Evolutionary conservation across 2,329 filamentous ascomycete genomes (phyloP).

Genomic region (Helminthosporium solani): DNA sequence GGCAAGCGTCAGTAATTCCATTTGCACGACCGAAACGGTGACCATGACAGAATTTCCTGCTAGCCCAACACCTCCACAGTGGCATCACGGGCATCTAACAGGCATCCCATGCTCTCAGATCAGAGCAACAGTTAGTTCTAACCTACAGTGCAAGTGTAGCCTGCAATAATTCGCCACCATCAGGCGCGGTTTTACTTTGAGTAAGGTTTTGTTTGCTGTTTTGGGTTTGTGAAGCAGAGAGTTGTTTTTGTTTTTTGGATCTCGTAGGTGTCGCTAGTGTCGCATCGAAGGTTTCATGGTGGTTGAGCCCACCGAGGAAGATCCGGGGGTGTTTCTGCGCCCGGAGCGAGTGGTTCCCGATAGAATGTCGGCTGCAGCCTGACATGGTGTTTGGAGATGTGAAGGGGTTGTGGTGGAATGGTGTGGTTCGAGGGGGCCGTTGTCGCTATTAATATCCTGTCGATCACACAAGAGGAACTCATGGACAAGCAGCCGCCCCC

Average conservation of each 20-base stretch:
- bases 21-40: not conserved
- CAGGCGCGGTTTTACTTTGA: not conserved
- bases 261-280: slow-evolving; percentile 28
- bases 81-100: not conserved
- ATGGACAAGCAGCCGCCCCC: no score
- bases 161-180: no score
- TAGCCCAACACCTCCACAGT: not conserved
- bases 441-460: no score
- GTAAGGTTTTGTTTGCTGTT: slow-evolving; percentile 13
- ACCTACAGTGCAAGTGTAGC: no score
- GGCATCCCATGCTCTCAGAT: not conserved
- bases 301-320: slow-evolving; percentile 11
- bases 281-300: slow-evolving; percentile 35
- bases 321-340: slow-evolving; percentile 19
- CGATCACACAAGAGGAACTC: no score
- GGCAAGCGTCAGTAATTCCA: not conserved
- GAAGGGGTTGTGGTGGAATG: not conserved
- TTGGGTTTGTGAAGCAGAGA: slow-evolving; percentile 18
- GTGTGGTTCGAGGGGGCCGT: not conserved
- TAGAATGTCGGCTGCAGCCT: slow-evolving; percentile 11
- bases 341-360: slow-evolving; percentile 25
- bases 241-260: slow-evolving; percentile 21
- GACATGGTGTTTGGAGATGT: not conserved
- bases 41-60: not conserved
- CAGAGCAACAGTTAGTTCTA: no score